Base-by-base conservation (phyloP, 164 flowering plant species). In the Chimonanthus praecox region DNA sequence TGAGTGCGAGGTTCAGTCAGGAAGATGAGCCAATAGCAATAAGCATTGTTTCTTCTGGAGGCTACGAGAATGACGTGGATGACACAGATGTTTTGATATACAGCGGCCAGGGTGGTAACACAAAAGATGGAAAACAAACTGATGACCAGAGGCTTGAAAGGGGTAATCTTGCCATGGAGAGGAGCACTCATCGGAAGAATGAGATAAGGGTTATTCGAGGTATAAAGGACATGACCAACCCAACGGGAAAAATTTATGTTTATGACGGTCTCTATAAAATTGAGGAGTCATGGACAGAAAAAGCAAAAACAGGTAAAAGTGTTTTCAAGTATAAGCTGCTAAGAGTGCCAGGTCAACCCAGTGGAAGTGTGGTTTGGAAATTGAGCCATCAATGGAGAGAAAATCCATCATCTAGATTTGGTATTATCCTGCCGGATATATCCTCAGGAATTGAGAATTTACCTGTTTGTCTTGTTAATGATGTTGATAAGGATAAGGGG, bases 131-230 rank as follows among this genome's bases (percentile, higher is more conserved):
- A 20, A 82, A 83, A 64, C 71, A 79, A 68, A 71, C 58, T 2
- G 66, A 69, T 49, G 88, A 88, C 72, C 91, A 86, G 75, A 86
- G 86, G 77, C 87, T 88, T 33, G 87, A 86, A 73, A 83, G 88
- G 71, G 91, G 91, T 64, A 88, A 88, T 77, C 87, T 88, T 46
- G 91, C 91, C 45, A 49, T 88, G 67, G 87, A 87, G 70, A 82
- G 73, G 77, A 87, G 90, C 74, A 71, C 77, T 45, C 85, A 72
- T n/a, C 78, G 80, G 64, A 81, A 71, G 18, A 87, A 84, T 78
- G 87, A 83, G 20, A 81, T 87, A 18, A 80, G 90, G 64, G 90
- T 87, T 7, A 80, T 84, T 18, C 84, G 90, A 7, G 87, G 90
- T 9, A 51, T 85, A 64, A 84, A 78, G 71, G 86, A 85, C 76